Evolutionary conservation across 805 yeast genomes (phyloP).

Genomic region (Saturnispora bothae): DNA sequence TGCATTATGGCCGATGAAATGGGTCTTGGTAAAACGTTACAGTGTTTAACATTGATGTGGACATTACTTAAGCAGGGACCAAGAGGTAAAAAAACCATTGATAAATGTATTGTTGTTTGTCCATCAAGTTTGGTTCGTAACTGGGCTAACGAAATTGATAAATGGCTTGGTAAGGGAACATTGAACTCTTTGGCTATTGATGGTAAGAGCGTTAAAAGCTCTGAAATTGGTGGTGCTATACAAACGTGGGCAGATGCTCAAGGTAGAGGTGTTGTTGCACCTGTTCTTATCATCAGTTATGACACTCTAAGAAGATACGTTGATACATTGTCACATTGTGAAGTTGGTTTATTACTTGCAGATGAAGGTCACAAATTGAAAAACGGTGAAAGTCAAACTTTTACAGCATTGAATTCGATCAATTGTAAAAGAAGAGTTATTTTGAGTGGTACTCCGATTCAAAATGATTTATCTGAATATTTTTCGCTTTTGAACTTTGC

Average conservation of each 20-base stretch:
- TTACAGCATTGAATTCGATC: constrained; percentile 74
- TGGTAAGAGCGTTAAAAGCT: constrained; percentile 70
- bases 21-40: constrained; percentile 96
- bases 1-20: constrained; percentile 96
- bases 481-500: constrained; percentile 86
- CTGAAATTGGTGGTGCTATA: constrained; percentile 58
- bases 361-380: constrained; percentile 80
- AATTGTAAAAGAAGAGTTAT: constrained; percentile 84
- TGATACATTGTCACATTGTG: constrained; percentile 59
- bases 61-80: constrained; percentile 85
- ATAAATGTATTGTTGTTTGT: constrained; percentile 86
- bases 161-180: constrained; percentile 93
- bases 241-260: constrained; percentile 78
- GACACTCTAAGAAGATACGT: constrained; percentile 87
- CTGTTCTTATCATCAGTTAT: constrained; percentile 87
- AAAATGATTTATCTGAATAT: constrained; percentile 88
- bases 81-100: constrained; percentile 69
- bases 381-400: constrained; percentile 87
- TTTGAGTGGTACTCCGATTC: constrained; percentile 93
- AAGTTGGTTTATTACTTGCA: constrained; percentile 77
- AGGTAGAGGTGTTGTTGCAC: constrained; percentile 84
- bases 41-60: constrained; percentile 89
- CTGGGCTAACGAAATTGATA: constrained; percentile 93
- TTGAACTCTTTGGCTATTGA: constrained; percentile 84
- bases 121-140: constrained; percentile 89